A percentile compares a stretch with the other conserved stretches of the same genome.
These are phyloP conservation scores for Sugiyamaella americana DNA, from an alignment of 805 yeast species.

Conservation along the genomic window DNA sequence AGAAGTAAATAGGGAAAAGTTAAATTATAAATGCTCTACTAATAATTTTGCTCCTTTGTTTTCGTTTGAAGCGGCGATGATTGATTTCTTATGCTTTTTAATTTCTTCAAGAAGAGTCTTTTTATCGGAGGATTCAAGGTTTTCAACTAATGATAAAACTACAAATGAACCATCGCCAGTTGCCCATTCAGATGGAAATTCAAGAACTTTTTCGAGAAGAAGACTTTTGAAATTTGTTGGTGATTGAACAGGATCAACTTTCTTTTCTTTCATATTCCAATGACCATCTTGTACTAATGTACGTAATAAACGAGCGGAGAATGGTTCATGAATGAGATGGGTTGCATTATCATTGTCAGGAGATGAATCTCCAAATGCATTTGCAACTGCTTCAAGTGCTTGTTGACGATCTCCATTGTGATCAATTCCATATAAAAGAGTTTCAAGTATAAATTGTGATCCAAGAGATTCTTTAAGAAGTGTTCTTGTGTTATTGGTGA, in stretches of 20 bases:
- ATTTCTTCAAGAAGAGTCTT: slow-evolving; percentile 47
- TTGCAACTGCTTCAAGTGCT: slow-evolving; percentile 52
- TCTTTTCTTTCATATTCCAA: slow-evolving; percentile 63
- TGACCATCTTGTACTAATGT: slow-evolving; percentile 79
- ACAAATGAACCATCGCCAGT: slow-evolving; percentile 70
- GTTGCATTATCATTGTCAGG: slow-evolving; percentile 46
- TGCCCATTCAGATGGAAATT: slow-evolving; percentile 60
- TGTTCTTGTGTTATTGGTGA: slow-evolving; percentile 45
- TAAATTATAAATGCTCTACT: slow-evolving; percentile 21
- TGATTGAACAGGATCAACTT: slow-evolving; percentile 39
- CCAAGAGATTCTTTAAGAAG: slow-evolving; percentile 69
- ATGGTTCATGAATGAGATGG: slow-evolving; percentile 62
- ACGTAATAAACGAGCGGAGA: slow-evolving; percentile 66
- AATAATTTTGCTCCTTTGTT: slow-evolving; percentile 34
- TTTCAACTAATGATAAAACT: slow-evolving; percentile 72
- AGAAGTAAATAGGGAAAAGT: not conserved
- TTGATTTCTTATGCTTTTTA: slow-evolving; percentile 32
- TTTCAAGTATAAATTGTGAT: slow-evolving; percentile 75
- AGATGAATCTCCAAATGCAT: slow-evolving; percentile 46
- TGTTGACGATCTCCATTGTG: slow-evolving; percentile 40
- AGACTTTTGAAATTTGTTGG: slow-evolving; percentile 44
- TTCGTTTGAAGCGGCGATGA: slow-evolving; percentile 24
- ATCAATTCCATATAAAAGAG: slow-evolving; percentile 51
- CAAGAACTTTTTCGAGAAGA: slow-evolving; percentile 47
- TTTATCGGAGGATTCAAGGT: slow-evolving; percentile 40